Percentiles rank a stretch among this genome's conserved stretches.
phyloP scores from a whole-genome alignment of 441 rosid genomes.

The Populus tomentosa region DNA sequence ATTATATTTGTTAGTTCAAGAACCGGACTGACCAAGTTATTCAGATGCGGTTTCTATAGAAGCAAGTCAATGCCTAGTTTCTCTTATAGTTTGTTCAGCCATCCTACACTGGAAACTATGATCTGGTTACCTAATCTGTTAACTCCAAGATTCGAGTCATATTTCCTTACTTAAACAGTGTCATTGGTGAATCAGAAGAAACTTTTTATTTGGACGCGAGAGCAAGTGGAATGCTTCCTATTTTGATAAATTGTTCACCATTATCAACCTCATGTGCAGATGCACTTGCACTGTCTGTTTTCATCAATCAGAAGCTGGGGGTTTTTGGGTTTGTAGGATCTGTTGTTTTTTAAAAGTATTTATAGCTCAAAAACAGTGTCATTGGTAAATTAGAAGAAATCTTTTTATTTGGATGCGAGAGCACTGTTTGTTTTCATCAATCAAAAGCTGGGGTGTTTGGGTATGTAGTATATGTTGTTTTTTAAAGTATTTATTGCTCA shows the following conservation, averaged over 20 bases:
- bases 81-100: not conserved
- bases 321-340: too few species aligned
- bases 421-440: too few species aligned
- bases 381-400: too few species aligned
- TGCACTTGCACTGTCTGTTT: not conserved
- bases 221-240: too few species aligned
- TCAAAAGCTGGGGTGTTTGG: too few species aligned
- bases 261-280: not conserved
- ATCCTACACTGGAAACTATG: not conserved
- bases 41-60: not conserved
- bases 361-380: too few species aligned
- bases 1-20: not conserved
- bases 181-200: not conserved
- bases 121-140: not conserved
- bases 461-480: too few species aligned
- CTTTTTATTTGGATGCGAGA: too few species aligned
- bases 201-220: too few species aligned
- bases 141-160: not conserved
- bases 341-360: too few species aligned
- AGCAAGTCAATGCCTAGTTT: not conserved
- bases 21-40: not conserved
- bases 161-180: not conserved
- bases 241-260: not conserved
- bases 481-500: too few species aligned
- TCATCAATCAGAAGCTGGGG: too few species aligned